Evolutionary conservation across 371 early-diverging fungal species (phyloP).

Genomic region (Sporodiniella umbellata): DNA sequence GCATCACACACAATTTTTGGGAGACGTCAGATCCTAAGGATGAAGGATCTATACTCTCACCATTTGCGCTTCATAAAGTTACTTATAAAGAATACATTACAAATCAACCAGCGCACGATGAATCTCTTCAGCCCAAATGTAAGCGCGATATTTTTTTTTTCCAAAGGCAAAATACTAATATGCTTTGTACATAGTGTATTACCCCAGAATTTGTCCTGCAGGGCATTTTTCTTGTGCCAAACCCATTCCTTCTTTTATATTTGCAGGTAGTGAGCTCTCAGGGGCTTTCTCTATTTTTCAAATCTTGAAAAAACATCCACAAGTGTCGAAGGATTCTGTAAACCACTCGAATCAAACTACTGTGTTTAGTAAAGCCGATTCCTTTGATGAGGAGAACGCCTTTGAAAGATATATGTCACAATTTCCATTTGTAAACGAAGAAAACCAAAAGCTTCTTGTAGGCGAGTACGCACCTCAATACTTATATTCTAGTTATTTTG

Average conservation of each 20-base stretch:
- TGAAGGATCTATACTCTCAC: slow-evolving; percentile 25
- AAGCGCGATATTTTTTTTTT: not conserved
- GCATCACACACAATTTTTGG: slow-evolving; percentile 5
- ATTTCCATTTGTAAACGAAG: slow-evolving; percentile 25
- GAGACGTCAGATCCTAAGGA: slow-evolving; percentile 5
- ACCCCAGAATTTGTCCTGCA: slow-evolving; percentile 3
- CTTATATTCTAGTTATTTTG: slow-evolving; percentile 31
- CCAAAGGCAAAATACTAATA: slow-evolving; percentile 47
- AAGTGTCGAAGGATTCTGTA: slow-evolving; percentile 36
- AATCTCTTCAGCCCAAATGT: slow-evolving; percentile 29
- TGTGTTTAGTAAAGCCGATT: slow-evolving; percentile 6
- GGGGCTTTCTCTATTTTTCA: slow-evolving; percentile 47
- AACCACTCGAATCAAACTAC: slow-evolving; percentile 8
- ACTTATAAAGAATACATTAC: slow-evolving; percentile 27
- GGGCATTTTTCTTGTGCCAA: slow-evolving; percentile 45
- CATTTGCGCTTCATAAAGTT: slow-evolving; percentile 24
- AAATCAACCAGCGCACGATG: slow-evolving; percentile 10
- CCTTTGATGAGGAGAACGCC: slow-evolving; percentile 22
- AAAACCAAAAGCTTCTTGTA: slow-evolving; percentile 19
- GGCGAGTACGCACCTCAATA: slow-evolving; percentile 46
- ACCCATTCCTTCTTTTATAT: slow-evolving; percentile 55
- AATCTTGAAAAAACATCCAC: slow-evolving; percentile 47
- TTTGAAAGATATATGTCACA: slow-evolving; percentile 39
- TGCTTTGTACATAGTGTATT: slow-evolving; percentile 13
- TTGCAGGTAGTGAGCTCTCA: slow-evolving; percentile 54